Conservation (phyloP, 129 eudicot genomes). For the Chrysanthemum lavandulifolium region DNA sequence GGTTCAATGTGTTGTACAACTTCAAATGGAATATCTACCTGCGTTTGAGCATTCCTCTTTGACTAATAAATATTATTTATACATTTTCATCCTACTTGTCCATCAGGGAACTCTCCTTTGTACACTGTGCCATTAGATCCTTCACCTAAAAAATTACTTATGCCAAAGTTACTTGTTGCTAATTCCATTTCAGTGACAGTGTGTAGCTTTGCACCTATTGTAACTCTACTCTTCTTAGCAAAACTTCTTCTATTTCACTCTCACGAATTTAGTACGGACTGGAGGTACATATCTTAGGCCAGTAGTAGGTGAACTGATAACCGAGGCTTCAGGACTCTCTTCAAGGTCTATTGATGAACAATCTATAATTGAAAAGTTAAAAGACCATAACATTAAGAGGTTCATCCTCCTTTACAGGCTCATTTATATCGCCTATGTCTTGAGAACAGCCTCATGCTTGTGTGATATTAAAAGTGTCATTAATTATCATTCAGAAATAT, state of each 20-base stretch:
- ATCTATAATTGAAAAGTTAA: constrained; percentile 22
- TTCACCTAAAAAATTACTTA: constrained; percentile 71
- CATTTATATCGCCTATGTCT: no score
- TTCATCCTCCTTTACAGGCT: no score
- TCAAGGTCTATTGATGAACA: constrained; percentile 31
- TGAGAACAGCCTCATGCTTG: constrained; percentile 32
- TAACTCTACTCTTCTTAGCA: constrained; percentile 49
- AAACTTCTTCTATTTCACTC: constrained; percentile 54
- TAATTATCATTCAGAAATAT: constrained; percentile 4
- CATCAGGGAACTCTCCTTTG: no score
- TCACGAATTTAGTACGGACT: constrained; percentile 42
- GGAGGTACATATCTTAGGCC: constrained; percentile 50
- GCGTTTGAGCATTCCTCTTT: no score
- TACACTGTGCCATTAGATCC: constrained; percentile 43
- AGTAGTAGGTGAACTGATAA: constrained; percentile 52
- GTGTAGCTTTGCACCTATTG: constrained; percentile 59
- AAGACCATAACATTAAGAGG: background rate
- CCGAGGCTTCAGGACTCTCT: constrained; percentile 16
- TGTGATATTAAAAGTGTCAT: background rate
- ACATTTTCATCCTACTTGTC: no score
- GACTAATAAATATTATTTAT: no score
- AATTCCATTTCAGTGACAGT: constrained; percentile 62
- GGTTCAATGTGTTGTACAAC: no score
- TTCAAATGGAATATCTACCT: no score
- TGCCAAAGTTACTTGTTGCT: constrained; percentile 72